Evolutionary conservation across 1,284 basidiomycete species (phyloP).

Genomic region (Malassezia furfur): DNA sequence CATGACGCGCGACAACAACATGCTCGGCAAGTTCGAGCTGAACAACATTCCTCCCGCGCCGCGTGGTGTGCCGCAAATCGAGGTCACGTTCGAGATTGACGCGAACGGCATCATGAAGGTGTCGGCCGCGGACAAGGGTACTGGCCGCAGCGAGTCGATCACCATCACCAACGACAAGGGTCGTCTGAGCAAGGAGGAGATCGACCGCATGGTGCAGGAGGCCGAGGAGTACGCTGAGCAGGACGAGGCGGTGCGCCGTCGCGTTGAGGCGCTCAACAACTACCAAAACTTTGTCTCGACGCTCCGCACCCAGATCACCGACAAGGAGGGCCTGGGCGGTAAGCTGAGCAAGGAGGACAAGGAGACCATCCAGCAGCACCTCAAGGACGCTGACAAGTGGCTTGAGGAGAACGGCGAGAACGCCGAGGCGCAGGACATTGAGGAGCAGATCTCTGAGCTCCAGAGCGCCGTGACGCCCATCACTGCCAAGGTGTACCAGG

Average conservation of each 20-base stretch:
- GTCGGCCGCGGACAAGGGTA: slow-evolving; percentile 46
- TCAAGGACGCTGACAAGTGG: slow-evolving; percentile 47
- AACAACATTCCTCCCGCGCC: slow-evolving; percentile 84
- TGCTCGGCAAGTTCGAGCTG: slow-evolving; percentile 91
- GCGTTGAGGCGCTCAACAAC: slow-evolving; percentile 44
- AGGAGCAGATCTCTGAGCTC: slow-evolving; percentile 47
- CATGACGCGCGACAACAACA: slow-evolving; percentile 94
- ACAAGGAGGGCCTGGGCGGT: slow-evolving; percentile 48
- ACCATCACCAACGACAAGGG: slow-evolving; percentile 48
- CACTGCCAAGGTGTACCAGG: slow-evolving; percentile 46
- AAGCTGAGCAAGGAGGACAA: slow-evolving; percentile 48
- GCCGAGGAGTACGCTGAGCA: slow-evolving; percentile 47
- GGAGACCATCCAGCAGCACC: slow-evolving; percentile 41
- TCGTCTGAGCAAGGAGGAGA: slow-evolving; percentile 42
- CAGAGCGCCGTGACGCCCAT: slow-evolving; percentile 46
- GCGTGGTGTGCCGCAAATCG: slow-evolving; percentile 61
- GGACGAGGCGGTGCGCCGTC: slow-evolving; percentile 44
- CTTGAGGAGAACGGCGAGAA: slow-evolving; percentile 45
- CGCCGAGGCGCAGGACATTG: slow-evolving; percentile 45
- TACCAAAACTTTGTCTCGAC: slow-evolving; percentile 47
- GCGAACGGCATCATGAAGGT: slow-evolving; percentile 49
- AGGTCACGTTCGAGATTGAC: slow-evolving; percentile 48
- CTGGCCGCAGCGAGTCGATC: slow-evolving; percentile 44
- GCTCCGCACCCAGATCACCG: slow-evolving; percentile 38
- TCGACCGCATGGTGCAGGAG: slow-evolving; percentile 47